These are phyloP conservation scores for Samsoniella hepiali DNA, from an alignment of 2,329 filamentous ascomycete genomes.

Conservation along the genomic window DNA sequence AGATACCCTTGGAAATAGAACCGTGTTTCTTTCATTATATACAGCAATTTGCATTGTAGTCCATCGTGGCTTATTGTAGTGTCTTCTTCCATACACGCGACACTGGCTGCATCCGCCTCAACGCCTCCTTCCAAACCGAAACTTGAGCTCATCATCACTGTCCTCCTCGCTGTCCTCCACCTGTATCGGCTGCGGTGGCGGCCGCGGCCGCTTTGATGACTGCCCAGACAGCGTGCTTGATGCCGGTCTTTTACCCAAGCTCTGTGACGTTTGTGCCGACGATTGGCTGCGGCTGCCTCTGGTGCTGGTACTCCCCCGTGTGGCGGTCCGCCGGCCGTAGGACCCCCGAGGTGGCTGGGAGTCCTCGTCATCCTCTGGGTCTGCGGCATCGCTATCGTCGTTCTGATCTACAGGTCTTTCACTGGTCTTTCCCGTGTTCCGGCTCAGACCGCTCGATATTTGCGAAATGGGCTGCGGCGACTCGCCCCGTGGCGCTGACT, in stretches of 20 bases:
- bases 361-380: slow-evolving; percentile 19
- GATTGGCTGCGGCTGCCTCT: slow-evolving; percentile 16
- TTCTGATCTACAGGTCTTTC: slow-evolving; percentile 8
- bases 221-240: slow-evolving; percentile 29
- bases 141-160: slow-evolving; percentile 56
- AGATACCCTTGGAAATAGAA: slow-evolving; percentile 7
- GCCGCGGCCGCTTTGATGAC: slow-evolving; percentile 25
- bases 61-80: not conserved
- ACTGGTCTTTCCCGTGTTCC: not conserved
- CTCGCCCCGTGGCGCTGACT: not conserved
- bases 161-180: slow-evolving; percentile 43
- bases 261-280: slow-evolving; percentile 24
- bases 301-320: slow-evolving; percentile 5
- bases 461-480: slow-evolving; percentile 13
- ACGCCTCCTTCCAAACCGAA: slow-evolving; percentile 52
- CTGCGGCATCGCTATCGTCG: slow-evolving; percentile 26
- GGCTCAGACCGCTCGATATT: not conserved
- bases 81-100: not conserved
- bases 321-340: not conserved
- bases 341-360: slow-evolving; percentile 16
- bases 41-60: not conserved
- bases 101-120: slow-evolving; percentile 23
- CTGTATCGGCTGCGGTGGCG: slow-evolving; percentile 33
- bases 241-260: slow-evolving; percentile 35
- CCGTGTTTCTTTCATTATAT: slow-evolving; percentile 5